These are phyloP conservation scores for Coemansia sp. DNA, from an alignment of 192 early-diverging fungal species.

Conservation along the genomic window DNA sequence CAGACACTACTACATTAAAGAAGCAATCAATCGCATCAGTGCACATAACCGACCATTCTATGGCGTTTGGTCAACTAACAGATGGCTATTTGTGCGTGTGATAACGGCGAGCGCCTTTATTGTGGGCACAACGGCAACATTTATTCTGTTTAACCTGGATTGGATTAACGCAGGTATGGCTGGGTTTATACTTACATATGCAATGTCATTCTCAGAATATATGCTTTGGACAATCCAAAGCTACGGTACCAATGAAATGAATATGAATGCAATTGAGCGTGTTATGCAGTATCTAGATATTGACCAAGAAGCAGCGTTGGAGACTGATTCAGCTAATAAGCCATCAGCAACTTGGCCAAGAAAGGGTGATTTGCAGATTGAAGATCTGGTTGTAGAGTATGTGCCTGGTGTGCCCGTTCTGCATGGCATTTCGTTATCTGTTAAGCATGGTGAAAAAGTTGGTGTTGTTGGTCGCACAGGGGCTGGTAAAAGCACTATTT, in stretches of 20 bases:
- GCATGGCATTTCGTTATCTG: slow-evolving; percentile 64
- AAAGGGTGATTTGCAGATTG: slow-evolving; percentile 70
- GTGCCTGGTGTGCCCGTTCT: slow-evolving; percentile 69
- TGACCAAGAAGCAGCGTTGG: slow-evolving; percentile 72
- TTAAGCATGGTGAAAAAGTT: slow-evolving; percentile 45
- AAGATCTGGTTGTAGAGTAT: slow-evolving; percentile 72
- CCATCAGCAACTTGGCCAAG: slow-evolving; percentile 65
- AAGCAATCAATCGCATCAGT: slow-evolving; percentile 60
- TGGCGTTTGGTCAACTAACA: slow-evolving; percentile 79
- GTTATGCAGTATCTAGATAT: slow-evolving; percentile 75
- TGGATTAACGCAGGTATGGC: slow-evolving; percentile 79
- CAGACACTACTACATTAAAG: slow-evolving; percentile 64
- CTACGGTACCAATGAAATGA: slow-evolving; percentile 78
- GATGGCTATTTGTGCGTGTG: slow-evolving; percentile 82
- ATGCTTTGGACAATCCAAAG: slow-evolving; percentile 77
- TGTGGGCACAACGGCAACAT: slow-evolving; percentile 64
- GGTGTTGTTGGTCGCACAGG: slow-evolving; percentile 59
- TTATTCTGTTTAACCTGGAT: slow-evolving; percentile 56
- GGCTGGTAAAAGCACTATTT: slow-evolving; percentile 73
- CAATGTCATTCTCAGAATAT: slow-evolving; percentile 75
- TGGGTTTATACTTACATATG: slow-evolving; percentile 77
- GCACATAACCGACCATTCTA: slow-evolving; percentile 82
- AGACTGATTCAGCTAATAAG: slow-evolving; percentile 54
- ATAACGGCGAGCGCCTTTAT: slow-evolving; percentile 75
- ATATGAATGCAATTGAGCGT: slow-evolving; percentile 83